phyloP scores from a whole-genome alignment of 345 rosid genomes.

The Gossypium raimondii region DNA sequence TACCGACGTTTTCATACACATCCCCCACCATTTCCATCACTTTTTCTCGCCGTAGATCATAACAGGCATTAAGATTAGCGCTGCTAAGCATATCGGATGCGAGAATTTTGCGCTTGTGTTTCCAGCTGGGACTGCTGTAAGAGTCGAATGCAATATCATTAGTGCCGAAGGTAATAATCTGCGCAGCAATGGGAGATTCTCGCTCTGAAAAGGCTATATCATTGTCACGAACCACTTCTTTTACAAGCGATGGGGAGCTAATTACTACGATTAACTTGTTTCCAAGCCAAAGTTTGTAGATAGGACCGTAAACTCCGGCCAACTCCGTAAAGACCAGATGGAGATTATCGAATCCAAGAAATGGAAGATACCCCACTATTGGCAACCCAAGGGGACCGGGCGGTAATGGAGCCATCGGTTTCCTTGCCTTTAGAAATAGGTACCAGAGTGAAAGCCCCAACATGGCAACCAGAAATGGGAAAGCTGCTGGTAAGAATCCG shows the following conservation, averaged over 20 bases:
- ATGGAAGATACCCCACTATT: constrained; percentile 23
- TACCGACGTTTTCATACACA: constrained; percentile 12
- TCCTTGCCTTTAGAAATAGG: not conserved
- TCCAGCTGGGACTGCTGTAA: constrained; percentile 25
- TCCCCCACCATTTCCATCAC: constrained; percentile 10
- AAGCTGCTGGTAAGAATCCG: not conserved
- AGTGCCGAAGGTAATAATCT: constrained; percentile 21
- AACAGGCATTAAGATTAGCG: constrained; percentile 15
- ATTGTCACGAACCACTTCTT: constrained; percentile 25
- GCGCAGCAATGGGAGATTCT: constrained; percentile 14
- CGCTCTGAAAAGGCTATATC: constrained; percentile 26
- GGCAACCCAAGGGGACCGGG: constrained; percentile 25
- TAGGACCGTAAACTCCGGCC: constrained; percentile 24
- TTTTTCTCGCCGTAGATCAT: constrained; percentile 11
- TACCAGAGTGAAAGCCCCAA: not conserved
- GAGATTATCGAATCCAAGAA: constrained; percentile 25
- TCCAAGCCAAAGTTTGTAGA: constrained; percentile 28
- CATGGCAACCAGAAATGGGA: not conserved
- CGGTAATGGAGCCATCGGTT: not conserved
- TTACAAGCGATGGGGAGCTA: constrained; percentile 26
- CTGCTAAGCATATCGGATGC: constrained; percentile 25
- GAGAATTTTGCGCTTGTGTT: constrained; percentile 20
- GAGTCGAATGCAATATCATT: constrained; percentile 27
- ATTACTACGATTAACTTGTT: constrained; percentile 22
- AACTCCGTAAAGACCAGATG: constrained; percentile 22